These are phyloP conservation scores for Lepidium aucheri DNA, from an alignment of 345 rosid genomes.

Conservation along the genomic window DNA sequence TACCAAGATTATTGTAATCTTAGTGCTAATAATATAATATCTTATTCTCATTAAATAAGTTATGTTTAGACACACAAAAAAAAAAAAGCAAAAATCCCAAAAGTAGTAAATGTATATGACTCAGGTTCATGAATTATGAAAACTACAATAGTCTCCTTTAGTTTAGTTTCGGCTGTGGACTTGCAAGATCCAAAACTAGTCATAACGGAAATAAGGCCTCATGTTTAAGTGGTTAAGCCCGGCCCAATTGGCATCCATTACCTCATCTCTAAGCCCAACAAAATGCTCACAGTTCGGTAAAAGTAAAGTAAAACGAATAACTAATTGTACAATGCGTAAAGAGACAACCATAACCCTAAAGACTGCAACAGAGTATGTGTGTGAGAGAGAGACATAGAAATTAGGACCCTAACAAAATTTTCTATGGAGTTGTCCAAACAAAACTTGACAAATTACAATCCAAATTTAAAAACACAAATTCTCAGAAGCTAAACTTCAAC, in stretches of 20 bases:
- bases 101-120: neutral
- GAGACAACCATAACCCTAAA: neutral
- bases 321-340: slow-evolving; percentile 4
- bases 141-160: neutral
- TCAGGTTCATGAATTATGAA: neutral
- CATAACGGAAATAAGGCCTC: neutral
- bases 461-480: slow-evolving; percentile 19
- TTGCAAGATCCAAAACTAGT: too few relatives aligned
- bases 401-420: slow-evolving; percentile 23
- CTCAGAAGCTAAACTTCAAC: slow-evolving; percentile 5
- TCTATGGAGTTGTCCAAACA: slow-evolving; percentile 6
- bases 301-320: slow-evolving; percentile 1
- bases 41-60: too few relatives aligned
- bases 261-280: neutral
- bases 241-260: neutral
- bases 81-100: too few relatives aligned
- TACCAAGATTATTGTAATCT: too few relatives aligned
- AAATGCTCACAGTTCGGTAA: neutral
- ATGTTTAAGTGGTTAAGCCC: neutral
- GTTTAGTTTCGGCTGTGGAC: neutral
- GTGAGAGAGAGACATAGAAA: neutral
- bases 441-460: neutral
- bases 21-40: too few relatives aligned
- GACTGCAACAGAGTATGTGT: neutral
- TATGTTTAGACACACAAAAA: too few relatives aligned